Evolutionary conservation across 495 filamentous ascomycete genomes (phyloP).

Genomic region (Penicillium waksmanii): DNA sequence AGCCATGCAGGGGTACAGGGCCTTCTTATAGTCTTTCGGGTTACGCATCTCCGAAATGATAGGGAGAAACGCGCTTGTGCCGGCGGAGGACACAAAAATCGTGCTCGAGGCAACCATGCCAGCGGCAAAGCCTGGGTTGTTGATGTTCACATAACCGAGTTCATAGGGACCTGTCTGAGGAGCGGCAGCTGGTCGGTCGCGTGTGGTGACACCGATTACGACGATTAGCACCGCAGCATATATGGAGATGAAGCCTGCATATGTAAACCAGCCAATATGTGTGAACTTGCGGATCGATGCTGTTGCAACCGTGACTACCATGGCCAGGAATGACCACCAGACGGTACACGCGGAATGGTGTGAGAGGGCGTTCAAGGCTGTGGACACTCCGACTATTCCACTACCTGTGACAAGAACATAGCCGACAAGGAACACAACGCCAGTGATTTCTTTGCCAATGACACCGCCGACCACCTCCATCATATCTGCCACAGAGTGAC

Average conservation of each 20-base stretch:
- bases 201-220: constrained; percentile 49
- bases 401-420: constrained; percentile 43
- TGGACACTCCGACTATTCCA: constrained; percentile 53
- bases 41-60: constrained; percentile 77
- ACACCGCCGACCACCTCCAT: constrained; percentile 63
- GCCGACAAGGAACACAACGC: constrained; percentile 47
- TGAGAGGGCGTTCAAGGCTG: constrained; percentile 54
- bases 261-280: constrained; percentile 48
- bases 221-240: constrained; percentile 52
- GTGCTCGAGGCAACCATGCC: constrained; percentile 43
- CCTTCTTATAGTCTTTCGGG: constrained; percentile 64
- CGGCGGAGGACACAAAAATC: constrained; percentile 51
- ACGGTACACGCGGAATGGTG: constrained; percentile 53
- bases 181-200: constrained; percentile 41
- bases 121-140: constrained; percentile 34
- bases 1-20: constrained; percentile 61
- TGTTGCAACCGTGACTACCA: constrained; percentile 65
- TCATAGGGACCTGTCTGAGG: constrained; percentile 37
- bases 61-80: constrained; percentile 68
- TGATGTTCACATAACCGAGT: constrained; percentile 47
- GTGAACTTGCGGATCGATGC: constrained; percentile 39
- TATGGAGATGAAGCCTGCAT: constrained; percentile 47
- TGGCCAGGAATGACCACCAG: constrained; percentile 44
- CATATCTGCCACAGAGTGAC: constrained; percentile 66
- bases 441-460: constrained; percentile 46